phyloP scores from a whole-genome alignment of 805 yeast genomes.

The Saturnispora hagleri region DNA sequence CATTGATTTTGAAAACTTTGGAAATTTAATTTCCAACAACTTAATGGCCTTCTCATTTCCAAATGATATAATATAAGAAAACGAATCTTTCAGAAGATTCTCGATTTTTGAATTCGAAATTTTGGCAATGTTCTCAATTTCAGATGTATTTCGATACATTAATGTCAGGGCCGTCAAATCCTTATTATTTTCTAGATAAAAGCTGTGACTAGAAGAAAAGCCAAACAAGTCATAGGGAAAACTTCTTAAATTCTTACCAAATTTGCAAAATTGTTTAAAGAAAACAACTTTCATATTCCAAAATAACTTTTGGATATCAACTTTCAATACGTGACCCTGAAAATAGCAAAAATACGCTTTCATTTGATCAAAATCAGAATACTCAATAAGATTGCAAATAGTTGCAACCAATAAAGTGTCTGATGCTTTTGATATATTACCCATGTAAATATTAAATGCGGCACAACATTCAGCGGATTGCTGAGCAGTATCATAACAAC shows the following conservation, averaged over 20 bases:
- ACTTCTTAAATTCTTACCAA: slow-evolving; percentile 20
- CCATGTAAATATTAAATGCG: slow-evolving; percentile 31
- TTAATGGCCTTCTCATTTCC: slow-evolving; percentile 21
- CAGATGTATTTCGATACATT: slow-evolving; percentile 19
- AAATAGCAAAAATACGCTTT: slow-evolving; percentile 25
- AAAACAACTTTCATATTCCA: slow-evolving; percentile 27
- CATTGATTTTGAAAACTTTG: slow-evolving; percentile 6
- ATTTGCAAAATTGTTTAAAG: slow-evolving; percentile 37
- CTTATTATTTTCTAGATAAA: slow-evolving; percentile 27
- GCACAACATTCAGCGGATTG: slow-evolving; percentile 31
- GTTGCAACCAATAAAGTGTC: slow-evolving; percentile 27
- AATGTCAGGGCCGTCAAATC: slow-evolving; percentile 33
- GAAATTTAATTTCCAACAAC: slow-evolving; percentile 10
- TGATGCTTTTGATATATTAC: slow-evolving; percentile 25
- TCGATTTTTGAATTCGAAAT: slow-evolving; percentile 3
- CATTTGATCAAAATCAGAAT: slow-evolving; percentile 27
- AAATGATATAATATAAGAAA: slow-evolving; percentile 32
- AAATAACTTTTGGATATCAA: slow-evolving; percentile 21
- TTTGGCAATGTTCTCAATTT: slow-evolving; percentile 14
- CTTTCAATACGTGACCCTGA: slow-evolving; percentile 19
- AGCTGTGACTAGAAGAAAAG: slow-evolving; percentile 23
- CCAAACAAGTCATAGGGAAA: slow-evolving; percentile 38
- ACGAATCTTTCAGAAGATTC: slow-evolving; percentile 18
- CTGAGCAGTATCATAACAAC: slow-evolving; percentile 29
- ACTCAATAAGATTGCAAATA: slow-evolving; percentile 35